Base-by-base conservation (phyloP, 495 filamentous ascomycete genomes). In the Penicillium herquei region DNA sequence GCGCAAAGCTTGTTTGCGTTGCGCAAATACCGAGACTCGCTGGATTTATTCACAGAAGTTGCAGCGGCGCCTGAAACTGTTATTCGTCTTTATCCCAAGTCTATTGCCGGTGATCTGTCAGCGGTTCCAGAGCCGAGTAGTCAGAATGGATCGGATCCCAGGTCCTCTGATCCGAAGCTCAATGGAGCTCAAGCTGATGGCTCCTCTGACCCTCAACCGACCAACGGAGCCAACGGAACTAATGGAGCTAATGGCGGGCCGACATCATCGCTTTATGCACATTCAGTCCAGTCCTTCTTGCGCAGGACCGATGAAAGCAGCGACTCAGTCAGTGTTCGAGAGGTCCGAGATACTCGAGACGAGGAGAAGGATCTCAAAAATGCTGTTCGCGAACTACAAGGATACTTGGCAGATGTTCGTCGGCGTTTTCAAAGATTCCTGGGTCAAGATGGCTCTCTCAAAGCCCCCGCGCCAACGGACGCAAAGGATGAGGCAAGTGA, bases 21-120 rank as follows among this genome's bases (percentile, higher is more conserved):
- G 54, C 85, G 82, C 55, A 94, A 90, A 68, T 99, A 92, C 62
- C 81, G 86, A 34, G 87, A 95, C n/a, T 87, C 92, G 6, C 75
- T 99, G 67, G 92, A 96, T 56, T 74, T 98, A 12, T 98, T 98
- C 71, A 89, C 88, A 7, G 86, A 92, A 18, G 87, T 96, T 3
- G 83, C 89, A 46, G 92, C 94, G 0, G 89, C 95, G 8, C 93
- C 94, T 2, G 90, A 95, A 69, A 81, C 88, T 54, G 93, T 97
- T 1, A 87, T 99, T 56, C 83, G 81, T 48, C 71, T 98, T 8
- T 99, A 90, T 61, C 94, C 94, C 7, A 85, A 73, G 56, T 76
- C 84, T 16, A 92, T 99, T 54, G 89, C 92, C 4, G 94, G 95
- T 0, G 85, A 92, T 13, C 73, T 94, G 0, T 89, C 91, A 0